A percentile compares a stretch with the other conserved stretches of the same genome.
These are phyloP conservation scores for Candida palmyrensis DNA, from an alignment of 805 yeast genomes.

Conservation along the genomic window DNA sequence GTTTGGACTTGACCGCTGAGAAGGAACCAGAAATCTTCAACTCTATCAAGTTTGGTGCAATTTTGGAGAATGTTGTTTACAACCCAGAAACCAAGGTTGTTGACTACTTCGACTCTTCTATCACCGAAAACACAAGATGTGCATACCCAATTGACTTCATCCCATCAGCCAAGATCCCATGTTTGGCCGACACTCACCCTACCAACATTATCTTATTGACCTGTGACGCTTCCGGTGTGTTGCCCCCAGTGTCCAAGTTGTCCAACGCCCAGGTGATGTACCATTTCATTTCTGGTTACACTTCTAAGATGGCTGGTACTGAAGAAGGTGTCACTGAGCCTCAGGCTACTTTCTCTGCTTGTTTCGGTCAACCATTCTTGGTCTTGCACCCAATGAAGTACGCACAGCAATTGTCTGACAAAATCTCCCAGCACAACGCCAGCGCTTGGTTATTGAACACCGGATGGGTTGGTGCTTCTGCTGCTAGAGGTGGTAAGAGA, in stretches of 20 bases:
- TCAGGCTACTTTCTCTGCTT: constrained; percentile 95
- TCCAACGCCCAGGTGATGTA: constrained; percentile 97
- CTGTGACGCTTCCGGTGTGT: constrained; percentile 96
- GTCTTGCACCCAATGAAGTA: constrained; percentile 97
- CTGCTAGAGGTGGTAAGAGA: constrained; percentile 90
- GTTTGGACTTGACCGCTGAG: constrained; percentile 82
- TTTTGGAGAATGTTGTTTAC: constrained; percentile 88
- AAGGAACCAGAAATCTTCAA: constrained; percentile 97
- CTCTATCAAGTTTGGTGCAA: constrained; percentile 92
- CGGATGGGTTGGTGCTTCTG: constrained; percentile 97
- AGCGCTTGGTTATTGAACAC: constrained; percentile 96
- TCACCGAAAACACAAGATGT: constrained; percentile 97
- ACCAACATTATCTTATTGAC: constrained; percentile 87
- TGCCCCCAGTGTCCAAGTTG: constrained; percentile 94
- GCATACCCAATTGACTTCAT: constrained; percentile 97
- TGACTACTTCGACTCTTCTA: constrained; percentile 73
- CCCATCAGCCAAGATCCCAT: constrained; percentile 94
- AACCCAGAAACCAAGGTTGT: constrained; percentile 75
- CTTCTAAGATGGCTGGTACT: constrained; percentile 99
- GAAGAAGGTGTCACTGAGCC: constrained; percentile 99
- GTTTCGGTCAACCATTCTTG: constrained; percentile 98
- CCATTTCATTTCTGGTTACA: constrained; percentile 97
- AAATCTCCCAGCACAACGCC: constrained; percentile 83
- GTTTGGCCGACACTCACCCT: constrained; percentile 86
- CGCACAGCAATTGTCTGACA: constrained; percentile 92